phyloP scores from a whole-genome alignment of 495 filamentous ascomycete genomes.

The Ascodesmis nigricans region DNA sequence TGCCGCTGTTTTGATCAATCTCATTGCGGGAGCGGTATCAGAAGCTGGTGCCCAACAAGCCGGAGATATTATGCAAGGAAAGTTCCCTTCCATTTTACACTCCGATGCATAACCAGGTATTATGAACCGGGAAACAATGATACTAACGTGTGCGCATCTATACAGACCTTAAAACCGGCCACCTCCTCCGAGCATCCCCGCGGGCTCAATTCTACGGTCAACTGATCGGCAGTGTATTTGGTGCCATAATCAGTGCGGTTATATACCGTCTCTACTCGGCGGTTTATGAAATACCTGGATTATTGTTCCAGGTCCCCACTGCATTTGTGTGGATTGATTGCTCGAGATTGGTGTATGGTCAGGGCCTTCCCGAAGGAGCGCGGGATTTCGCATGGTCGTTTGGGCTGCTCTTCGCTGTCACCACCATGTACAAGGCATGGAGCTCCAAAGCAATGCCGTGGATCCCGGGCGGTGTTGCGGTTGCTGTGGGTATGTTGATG shows the following conservation, averaged over 20 bases:
- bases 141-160: no score
- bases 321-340: conserved; percentile 96
- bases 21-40: conserved; percentile 78
- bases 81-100: no score
- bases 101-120: no score
- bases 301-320: conserved; percentile 81
- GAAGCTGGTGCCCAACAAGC: conserved; percentile 82
- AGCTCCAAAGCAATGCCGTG: conserved; percentile 35
- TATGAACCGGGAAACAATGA: no score
- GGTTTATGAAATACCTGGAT: conserved; percentile 71
- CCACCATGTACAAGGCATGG: conserved; percentile 38
- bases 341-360: conserved; percentile 75
- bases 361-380: conserved; percentile 67
- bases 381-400: conserved; percentile 51
- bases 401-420: conserved; percentile 42
- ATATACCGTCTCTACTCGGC: conserved; percentile 82
- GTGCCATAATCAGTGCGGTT: conserved; percentile 63
- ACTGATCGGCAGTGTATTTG: conserved; percentile 72
- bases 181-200: conserved; percentile 74
- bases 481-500: conserved; percentile 35
- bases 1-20: conserved; percentile 73
- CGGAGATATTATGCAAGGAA: conserved; percentile 93
- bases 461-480: conserved; percentile 77
- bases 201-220: conserved; percentile 95
- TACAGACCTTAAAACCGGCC: conserved; percentile 94